Evolutionary conservation across 177 flowering plant genomes (phyloP).

Genomic region (Vitis hybrid): DNA sequence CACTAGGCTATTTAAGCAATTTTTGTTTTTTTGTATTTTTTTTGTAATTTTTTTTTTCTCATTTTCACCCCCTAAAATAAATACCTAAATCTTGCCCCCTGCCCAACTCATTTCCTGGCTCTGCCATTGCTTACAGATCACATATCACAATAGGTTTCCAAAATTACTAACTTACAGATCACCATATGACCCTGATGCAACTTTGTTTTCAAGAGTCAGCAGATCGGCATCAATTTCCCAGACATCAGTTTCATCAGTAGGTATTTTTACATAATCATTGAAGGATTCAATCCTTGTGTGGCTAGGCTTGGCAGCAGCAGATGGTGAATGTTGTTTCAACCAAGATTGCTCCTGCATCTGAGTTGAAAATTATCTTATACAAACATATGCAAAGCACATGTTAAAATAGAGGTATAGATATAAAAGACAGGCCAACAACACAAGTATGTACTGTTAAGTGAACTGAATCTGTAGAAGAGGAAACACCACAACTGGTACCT

Average conservation of each 20-base stretch:
- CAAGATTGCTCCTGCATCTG: constrained; percentile 30
- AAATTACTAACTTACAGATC: constrained; percentile 39
- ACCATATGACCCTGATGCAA: constrained; percentile 52
- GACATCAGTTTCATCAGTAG: constrained; percentile 48
- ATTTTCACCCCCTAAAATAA: no score
- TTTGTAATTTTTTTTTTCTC: no score
- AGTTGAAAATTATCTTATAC: constrained; percentile 5
- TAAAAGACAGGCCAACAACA: neutral
- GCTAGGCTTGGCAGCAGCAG: constrained; percentile 16
- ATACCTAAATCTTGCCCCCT: no score
- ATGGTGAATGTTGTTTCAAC: constrained; percentile 17
- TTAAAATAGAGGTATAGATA: neutral
- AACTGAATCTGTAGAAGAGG: neutral
- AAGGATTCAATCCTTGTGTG: constrained; percentile 14
- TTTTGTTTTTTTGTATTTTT: no score
- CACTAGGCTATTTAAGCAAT: no score
- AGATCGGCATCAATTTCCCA: constrained; percentile 51
- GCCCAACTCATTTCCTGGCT: no score
- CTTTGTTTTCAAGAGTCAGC: constrained; percentile 37
- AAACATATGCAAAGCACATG: neutral
- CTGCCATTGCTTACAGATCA: neutral
- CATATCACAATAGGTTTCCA: neutral
- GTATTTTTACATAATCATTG: constrained; percentile 32
- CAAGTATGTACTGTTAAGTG: neutral
- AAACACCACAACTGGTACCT: neutral